phyloP scores from a whole-genome alignment of 495 filamentous ascomycete genomes.

The Aspergillus baeticus region DNA sequence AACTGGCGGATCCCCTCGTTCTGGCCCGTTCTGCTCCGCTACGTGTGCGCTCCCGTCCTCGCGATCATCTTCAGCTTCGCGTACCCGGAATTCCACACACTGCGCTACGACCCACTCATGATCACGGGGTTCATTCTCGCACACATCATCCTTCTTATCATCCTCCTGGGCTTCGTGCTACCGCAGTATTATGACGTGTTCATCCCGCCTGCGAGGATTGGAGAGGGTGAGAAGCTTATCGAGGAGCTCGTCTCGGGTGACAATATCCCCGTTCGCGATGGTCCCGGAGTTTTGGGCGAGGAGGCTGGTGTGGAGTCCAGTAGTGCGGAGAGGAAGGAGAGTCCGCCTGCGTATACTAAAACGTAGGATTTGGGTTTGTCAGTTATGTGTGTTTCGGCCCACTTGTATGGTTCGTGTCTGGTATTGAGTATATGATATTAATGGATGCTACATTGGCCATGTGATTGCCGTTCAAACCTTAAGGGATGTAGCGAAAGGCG shows the following conservation, averaged over 20 bases:
- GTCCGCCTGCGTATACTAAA: too few species aligned
- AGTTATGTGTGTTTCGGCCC: too few species aligned
- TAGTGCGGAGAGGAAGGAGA: too few species aligned
- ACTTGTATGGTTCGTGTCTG: too few species aligned
- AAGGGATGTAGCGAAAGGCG: too few species aligned
- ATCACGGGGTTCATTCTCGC: constrained; percentile 37
- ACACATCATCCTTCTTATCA: constrained; percentile 26
- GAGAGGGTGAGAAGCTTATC: constrained; percentile 18
- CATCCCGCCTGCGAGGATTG: constrained; percentile 26
- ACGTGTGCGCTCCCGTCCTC: constrained; percentile 36
- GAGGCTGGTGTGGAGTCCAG: too few species aligned
- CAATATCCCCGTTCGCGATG: neutral
- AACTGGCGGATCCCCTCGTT: constrained; percentile 41
- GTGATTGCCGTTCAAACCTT: too few species aligned
- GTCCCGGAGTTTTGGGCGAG: too few species aligned
- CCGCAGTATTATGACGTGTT: constrained; percentile 38
- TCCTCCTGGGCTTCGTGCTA: constrained; percentile 31
- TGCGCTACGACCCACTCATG: constrained; percentile 38
- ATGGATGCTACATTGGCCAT: too few species aligned
- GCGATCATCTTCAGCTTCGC: constrained; percentile 42
- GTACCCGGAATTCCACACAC: constrained; percentile 36
- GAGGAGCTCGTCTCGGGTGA: neutral
- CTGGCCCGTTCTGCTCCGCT: constrained; percentile 33
- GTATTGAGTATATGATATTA: too few species aligned
- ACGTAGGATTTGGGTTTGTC: too few species aligned